phyloP scores from a whole-genome alignment of 2,329 filamentous ascomycete species.

The Hypoxylon sp. region DNA sequence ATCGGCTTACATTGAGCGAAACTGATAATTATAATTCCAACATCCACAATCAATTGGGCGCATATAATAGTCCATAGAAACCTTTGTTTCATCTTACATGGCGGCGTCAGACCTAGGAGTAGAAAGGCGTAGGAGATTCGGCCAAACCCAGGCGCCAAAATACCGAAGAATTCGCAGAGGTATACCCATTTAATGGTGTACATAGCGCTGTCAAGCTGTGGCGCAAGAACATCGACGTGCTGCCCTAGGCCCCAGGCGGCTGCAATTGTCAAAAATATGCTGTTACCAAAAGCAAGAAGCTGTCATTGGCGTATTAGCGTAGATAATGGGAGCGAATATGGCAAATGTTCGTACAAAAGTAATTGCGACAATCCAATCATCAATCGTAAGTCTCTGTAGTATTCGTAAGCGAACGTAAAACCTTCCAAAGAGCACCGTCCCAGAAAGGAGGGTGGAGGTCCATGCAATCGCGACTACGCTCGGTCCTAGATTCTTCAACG shows the following conservation, averaged over 20 bases:
- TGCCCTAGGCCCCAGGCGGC: constrained; percentile 40
- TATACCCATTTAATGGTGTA: constrained; percentile 44
- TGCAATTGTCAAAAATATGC: constrained; percentile 32
- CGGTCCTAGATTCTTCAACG: constrained; percentile 34
- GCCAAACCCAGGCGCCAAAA: constrained; percentile 35
- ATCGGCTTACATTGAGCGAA: constrained; percentile 40
- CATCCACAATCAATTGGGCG: constrained; percentile 37
- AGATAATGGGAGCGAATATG: neutral
- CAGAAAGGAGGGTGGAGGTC: constrained; percentile 20
- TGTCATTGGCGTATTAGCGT: constrained; percentile 1
- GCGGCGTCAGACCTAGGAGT: constrained; percentile 31
- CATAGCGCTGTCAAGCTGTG: neutral
- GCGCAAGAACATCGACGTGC: constrained; percentile 15
- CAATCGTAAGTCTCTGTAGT: constrained; percentile 12
- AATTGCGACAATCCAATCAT: constrained; percentile 33
- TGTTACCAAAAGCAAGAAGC: constrained; percentile 30
- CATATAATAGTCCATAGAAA: constrained; percentile 42
- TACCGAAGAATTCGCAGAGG: constrained; percentile 40
- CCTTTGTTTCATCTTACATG: constrained; percentile 18
- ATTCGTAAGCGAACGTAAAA: constrained; percentile 30
- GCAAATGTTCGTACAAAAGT: constrained; percentile 20
- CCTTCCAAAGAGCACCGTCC: constrained; percentile 15
- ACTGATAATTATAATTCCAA: constrained; percentile 37
- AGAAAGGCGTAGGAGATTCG: constrained; percentile 42
- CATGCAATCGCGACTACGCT: constrained; percentile 27